Evolutionary conservation across 257 asterid species (phyloP).

Genomic region (Hygrophila difformis): DNA sequence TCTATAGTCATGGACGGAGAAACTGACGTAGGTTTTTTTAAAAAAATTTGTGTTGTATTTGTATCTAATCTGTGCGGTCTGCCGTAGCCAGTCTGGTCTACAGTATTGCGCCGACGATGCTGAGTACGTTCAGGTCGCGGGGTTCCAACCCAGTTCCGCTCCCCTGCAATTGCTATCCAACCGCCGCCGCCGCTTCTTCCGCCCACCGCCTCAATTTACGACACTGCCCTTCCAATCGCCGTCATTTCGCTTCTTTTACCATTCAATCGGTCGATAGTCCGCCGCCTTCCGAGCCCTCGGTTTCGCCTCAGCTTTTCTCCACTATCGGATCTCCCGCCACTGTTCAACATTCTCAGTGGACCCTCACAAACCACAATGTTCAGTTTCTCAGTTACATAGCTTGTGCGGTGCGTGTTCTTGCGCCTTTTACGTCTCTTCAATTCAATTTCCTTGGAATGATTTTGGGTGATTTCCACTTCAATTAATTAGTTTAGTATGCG

Average conservation of each 20-base stretch:
- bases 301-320: conserved; percentile 35
- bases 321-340: conserved; percentile 35
- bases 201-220: conserved; percentile 26
- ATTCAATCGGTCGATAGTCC: conserved; percentile 25
- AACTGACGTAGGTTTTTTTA: too few relatives aligned
- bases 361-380: conserved; percentile 55
- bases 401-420: conserved; percentile 44
- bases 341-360: conserved; percentile 27
- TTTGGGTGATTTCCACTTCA: background rate
- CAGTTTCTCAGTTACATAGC: conserved; percentile 66
- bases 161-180: conserved; percentile 5
- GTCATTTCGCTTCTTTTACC: conserved; percentile 28
- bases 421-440: background rate
- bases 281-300: conserved; percentile 32
- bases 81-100: too few relatives aligned
- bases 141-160: conserved; percentile 15
- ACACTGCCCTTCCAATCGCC: conserved; percentile 14
- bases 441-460: conserved; percentile 4
- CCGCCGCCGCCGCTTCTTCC: conserved; percentile 14
- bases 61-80: too few relatives aligned
- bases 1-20: too few relatives aligned
- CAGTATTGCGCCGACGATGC: conserved; percentile 32
- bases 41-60: too few relatives aligned
- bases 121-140: conserved; percentile 35
- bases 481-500: background rate